phyloP scores from a whole-genome alignment of 2,329 filamentous ascomycete species.

The Metarhizium sp. region DNA sequence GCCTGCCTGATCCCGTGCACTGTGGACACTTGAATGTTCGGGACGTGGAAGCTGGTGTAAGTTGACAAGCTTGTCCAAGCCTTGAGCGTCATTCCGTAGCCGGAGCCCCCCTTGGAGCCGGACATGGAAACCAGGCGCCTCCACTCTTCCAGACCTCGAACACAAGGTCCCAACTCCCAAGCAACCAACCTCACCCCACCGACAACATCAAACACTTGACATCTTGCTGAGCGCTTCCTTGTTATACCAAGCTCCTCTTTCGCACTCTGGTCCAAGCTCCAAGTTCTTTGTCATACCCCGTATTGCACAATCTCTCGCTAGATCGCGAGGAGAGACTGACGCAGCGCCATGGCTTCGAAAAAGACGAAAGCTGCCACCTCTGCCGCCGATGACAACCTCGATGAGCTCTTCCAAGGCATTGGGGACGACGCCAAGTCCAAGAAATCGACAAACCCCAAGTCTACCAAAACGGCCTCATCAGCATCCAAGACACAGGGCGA shows the following conservation, averaged over 20 bases:
- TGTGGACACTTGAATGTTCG: no score
- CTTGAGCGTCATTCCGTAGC: no score
- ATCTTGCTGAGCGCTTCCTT: neutral
- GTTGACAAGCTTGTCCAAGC: no score
- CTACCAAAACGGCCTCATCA: constrained; percentile 37
- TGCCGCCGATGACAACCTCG: constrained; percentile 51
- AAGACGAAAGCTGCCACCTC: constrained; percentile 42
- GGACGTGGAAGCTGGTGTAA: no score
- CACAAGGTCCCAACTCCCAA: neutral
- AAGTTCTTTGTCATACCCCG: neutral
- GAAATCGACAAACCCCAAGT: constrained; percentile 34
- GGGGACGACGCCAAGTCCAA: constrained; percentile 41
- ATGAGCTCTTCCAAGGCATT: constrained; percentile 57
- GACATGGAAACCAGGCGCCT: no score
- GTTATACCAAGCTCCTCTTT: neutral
- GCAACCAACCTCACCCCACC: neutral
- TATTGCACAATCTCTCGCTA: neutral
- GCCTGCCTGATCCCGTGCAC: neutral
- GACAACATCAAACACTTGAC: neutral
- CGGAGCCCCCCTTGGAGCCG: no score
- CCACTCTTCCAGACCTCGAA: no score
- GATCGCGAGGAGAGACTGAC: neutral
- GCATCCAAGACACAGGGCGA: constrained; percentile 40
- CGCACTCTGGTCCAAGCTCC: neutral
- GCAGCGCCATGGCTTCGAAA: constrained; percentile 46